Conservation (phyloP, 2,329 filamentous ascomycete genomes). For the Amauroascus niger region DNA sequence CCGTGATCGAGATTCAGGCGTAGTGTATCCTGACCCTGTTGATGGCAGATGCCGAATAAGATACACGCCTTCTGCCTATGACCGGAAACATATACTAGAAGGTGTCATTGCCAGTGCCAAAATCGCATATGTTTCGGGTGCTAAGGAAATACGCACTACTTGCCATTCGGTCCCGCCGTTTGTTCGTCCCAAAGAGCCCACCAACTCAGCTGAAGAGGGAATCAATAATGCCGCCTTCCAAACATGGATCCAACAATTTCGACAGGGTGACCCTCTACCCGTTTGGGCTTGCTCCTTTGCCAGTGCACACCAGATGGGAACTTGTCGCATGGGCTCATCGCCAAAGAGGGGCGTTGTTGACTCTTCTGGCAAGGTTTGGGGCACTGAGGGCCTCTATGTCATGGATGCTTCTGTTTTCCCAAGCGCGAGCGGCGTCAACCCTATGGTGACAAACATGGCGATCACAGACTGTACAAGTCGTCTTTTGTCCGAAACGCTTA, state of each 20-base stretch:
- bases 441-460: constrained; percentile 45
- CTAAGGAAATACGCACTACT: constrained; percentile 63
- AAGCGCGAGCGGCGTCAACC: constrained; percentile 44
- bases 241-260: constrained; percentile 45
- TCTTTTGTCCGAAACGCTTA: constrained; percentile 30
- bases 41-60: constrained; percentile 57
- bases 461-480: constrained; percentile 41
- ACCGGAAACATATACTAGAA: constrained; percentile 61
- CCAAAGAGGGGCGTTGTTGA: constrained; percentile 38
- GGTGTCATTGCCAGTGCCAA: constrained; percentile 63
- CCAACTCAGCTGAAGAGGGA: constrained; percentile 29
- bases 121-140: constrained; percentile 68
- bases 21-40: constrained; percentile 60
- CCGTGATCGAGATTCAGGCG: constrained; percentile 66
- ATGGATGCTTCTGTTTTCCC: constrained; percentile 44
- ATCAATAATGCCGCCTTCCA: constrained; percentile 48
- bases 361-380: constrained; percentile 40
- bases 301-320: constrained; percentile 46
- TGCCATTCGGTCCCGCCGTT: constrained; percentile 58
- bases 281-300: constrained; percentile 38
- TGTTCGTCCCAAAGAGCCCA: constrained; percentile 33
- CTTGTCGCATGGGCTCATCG: constrained; percentile 40
- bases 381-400: constrained; percentile 38
- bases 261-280: constrained; percentile 37
- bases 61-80: constrained; percentile 62